Evolutionary conservation across 2,329 filamentous ascomycete genomes (phyloP), one percentile per base, ranked within the genome.

Genomic region (Nemania abortiva): DNA sequence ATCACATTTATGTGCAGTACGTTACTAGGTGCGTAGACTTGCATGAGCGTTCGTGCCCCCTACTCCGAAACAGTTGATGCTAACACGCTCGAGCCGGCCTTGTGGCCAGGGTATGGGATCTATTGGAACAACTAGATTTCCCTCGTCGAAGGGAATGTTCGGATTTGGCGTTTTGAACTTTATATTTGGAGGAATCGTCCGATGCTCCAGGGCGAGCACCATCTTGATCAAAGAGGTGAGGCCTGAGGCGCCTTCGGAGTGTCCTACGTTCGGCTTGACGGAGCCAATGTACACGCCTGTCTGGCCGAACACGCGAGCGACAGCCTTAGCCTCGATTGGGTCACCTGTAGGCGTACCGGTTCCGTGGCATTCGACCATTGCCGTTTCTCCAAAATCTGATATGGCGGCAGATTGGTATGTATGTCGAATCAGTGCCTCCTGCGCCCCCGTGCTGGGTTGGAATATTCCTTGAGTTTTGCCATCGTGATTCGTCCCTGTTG

Each of bases 361-460:
- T 4, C 77, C 77, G 50, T 79, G 77, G 10, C 73, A 74, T 29
- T 78, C 74, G 69, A 67, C 74, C 20, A 63, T 31, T n/a, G 58
- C 77, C 7, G 72, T 73, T 39, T 77, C 74, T 3, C 74, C 74
- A 50, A 79, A 56, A 57, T 77, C 77, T 3, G 74, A 27, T 6
- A 65, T 57, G 27, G 39, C 60, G 13, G 68, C 68, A 11, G n/a
- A 6, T 7, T 45, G n/a, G 20, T 67, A 67, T 6, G 64, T 42
- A 1, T 34, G 31, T 27, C 53, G 27, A 9, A 70, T 70, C 2
- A 70, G 29, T 1, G 18, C 50, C 29, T 56, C 68, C 18, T 85
- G 84, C 0, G 81, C 79, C 1, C 74, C 69, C 0, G 62, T 63
- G 55, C 73, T 84, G 0, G 86, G 86, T 6, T n/a, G 15, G 5